Conservation (phyloP, 495 filamentous ascomycete species). For the Penicillium ochrochloron region DNA sequence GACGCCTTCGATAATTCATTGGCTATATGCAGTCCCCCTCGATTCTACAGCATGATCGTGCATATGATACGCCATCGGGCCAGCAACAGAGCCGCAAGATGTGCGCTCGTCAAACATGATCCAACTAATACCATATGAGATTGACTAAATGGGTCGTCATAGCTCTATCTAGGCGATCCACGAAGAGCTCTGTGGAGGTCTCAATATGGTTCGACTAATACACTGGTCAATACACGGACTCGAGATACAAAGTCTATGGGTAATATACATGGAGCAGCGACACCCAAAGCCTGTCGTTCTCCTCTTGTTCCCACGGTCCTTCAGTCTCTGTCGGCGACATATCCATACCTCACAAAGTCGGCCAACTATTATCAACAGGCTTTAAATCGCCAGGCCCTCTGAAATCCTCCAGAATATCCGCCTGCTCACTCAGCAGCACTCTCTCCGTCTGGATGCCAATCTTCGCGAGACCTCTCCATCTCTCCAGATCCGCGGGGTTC, state of each 20-base stretch:
- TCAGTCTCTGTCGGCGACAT: neutral
- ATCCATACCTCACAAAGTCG: conserved; percentile 29
- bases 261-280: neutral
- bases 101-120: no score
- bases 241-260: neutral
- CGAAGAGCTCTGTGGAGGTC: neutral
- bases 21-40: neutral
- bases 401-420: conserved; percentile 43
- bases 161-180: neutral
- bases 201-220: neutral
- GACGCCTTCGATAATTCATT: neutral
- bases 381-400: conserved; percentile 39
- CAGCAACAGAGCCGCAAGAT: neutral
- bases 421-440: conserved; percentile 45
- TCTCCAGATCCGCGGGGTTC: conserved; percentile 35
- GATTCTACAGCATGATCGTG: neutral
- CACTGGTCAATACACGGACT: neutral
- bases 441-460: conserved; percentile 41
- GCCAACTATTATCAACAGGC: conserved; percentile 37
- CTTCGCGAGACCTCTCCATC: conserved; percentile 41
- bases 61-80: neutral
- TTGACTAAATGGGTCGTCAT: neutral
- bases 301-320: neutral
- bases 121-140: neutral
- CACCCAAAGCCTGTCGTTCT: neutral